Evolutionary conservation across 2,329 filamentous ascomycete species (phyloP), one percentile per base, ranked within the genome.

Genomic region (Xylaria sp.): DNA sequence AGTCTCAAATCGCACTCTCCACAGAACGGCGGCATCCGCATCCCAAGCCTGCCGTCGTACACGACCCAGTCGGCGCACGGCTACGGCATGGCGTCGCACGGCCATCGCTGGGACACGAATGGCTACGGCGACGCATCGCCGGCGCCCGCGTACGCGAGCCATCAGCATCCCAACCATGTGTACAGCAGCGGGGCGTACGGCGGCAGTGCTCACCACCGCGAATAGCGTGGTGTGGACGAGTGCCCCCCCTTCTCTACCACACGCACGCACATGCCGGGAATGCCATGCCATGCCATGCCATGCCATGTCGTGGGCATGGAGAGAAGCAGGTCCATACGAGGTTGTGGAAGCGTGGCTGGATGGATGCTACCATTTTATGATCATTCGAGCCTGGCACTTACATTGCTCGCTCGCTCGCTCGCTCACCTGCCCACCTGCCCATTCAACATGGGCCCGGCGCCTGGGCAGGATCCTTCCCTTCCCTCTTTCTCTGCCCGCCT

Each of bases 151-250:
- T 77, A 77, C 56, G 45, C 74, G n/a, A 72, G 71, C 45, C 74
- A 77, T 53, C 73, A 73, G 50, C 75, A 77, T 64, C 73, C 75
- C n/a, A 71, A 73, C 73, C 78, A 80, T 71, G 81, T 85, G 54
- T 85, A 85, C 69, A 79, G 77, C 60, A 70, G 78, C 22, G 74
- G 77, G 51, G 76, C 76, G n/a, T 84, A 85, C 67, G 79, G 77
- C 57, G 81, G 83, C 61, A 78, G 79, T 50, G 76, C 78, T 20
- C 77, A 82, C 58, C 79, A 83, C 65, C 80, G 80, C 69, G 84
- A 79, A 79, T 69, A 67, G 29, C 10, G 25, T 7, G 6, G 49
- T 20, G 27, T 33, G 27, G 17, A 29, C 49, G 27, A 51, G 27
- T 33, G 15, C 49, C 49, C 27, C 27, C 17, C 39, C 17, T n/a